Conservation (phyloP, 805 yeast genomes). For the Kuraishia hungarica region DNA sequence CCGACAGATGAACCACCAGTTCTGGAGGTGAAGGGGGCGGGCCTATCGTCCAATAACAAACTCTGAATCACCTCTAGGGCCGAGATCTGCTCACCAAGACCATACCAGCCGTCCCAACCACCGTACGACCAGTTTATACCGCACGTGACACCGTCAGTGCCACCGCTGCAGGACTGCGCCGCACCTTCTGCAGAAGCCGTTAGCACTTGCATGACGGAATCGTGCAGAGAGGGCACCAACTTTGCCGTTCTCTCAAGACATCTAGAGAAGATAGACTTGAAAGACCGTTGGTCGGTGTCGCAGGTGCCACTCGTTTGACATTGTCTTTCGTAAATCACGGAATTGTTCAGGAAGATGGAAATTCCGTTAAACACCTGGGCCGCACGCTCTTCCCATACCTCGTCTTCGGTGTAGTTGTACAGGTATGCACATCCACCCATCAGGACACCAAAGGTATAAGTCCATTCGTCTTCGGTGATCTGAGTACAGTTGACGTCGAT, state of each 20-base stretch:
- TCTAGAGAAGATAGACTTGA: conserved; percentile 76
- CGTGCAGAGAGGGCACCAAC: conserved; percentile 50
- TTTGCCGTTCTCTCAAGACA: conserved; percentile 68
- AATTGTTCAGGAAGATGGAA: conserved; percentile 43
- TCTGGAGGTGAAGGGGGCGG: conserved; percentile 40
- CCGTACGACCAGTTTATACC: conserved; percentile 56
- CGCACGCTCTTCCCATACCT: conserved; percentile 59
- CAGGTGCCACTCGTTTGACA: conserved; percentile 64
- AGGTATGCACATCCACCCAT: conserved; percentile 75
- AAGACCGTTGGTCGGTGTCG: conserved; percentile 85
- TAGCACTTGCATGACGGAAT: conserved; percentile 27
- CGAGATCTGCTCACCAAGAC: conserved; percentile 74
- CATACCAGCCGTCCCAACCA: conserved; percentile 60
- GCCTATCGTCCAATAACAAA: conserved; percentile 32
- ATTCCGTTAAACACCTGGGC: conserved; percentile 46
- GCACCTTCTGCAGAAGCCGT: conserved; percentile 55
- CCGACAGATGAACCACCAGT: conserved; percentile 31
- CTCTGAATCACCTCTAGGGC: conserved; percentile 59
- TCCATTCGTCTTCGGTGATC: conserved; percentile 63
- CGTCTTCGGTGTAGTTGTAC: conserved; percentile 62
- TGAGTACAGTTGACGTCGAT: conserved; percentile 52
- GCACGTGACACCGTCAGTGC: conserved; percentile 68
- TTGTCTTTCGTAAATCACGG: conserved; percentile 71
- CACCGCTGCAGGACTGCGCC: conserved; percentile 66
- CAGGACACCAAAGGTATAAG: conserved; percentile 78